Percentiles rank a stretch among this genome's conserved stretches.
Conservation (phyloP, 2,329 filamentous ascomycete species). For the Paecilomyces niveus region DNA sequence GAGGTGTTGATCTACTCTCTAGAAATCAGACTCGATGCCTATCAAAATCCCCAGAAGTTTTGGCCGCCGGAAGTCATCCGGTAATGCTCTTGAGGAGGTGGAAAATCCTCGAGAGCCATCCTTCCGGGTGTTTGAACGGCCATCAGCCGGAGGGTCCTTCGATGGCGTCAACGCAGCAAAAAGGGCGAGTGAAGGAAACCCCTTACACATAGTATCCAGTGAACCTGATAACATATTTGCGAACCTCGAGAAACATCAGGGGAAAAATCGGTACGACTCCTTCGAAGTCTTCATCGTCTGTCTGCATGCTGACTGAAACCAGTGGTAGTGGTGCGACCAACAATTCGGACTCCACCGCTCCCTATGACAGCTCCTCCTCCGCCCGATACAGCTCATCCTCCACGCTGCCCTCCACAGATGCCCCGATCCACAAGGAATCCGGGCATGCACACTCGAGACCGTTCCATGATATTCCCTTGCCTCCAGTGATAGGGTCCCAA, state of each 20-base stretch:
- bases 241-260: slow-evolving; percentile 22
- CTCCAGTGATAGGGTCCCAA: slow-evolving; percentile 31
- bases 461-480: slow-evolving; percentile 35
- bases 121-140: slow-evolving; percentile 50
- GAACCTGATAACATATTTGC: slow-evolving; percentile 35
- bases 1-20: neutral
- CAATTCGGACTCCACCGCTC: slow-evolving; percentile 40
- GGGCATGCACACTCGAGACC: slow-evolving; percentile 28
- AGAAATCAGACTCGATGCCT: slow-evolving; percentile 34
- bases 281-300: neutral
- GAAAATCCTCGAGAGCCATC: slow-evolving; percentile 36
- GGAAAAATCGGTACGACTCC: slow-evolving; percentile 26
- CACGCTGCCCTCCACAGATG: slow-evolving; percentile 48
- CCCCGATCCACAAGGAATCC: slow-evolving; percentile 31
- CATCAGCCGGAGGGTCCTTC: slow-evolving; percentile 35
- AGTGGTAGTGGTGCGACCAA: slow-evolving; percentile 45
- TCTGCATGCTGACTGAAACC: slow-evolving; percentile 19
- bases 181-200: slow-evolving; percentile 25
- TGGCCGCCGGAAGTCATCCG: slow-evolving; percentile 48
- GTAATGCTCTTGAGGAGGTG: slow-evolving; percentile 45
- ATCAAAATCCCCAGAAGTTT: slow-evolving; percentile 51
- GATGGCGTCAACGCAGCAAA: slow-evolving; percentile 33
- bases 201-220: slow-evolving; percentile 27
- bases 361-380: slow-evolving; percentile 42
- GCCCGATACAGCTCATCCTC: slow-evolving; percentile 49